Evolutionary conservation across 768 basidiomycete genomes (phyloP).

Genomic region (Chalciporus piperatus): DNA sequence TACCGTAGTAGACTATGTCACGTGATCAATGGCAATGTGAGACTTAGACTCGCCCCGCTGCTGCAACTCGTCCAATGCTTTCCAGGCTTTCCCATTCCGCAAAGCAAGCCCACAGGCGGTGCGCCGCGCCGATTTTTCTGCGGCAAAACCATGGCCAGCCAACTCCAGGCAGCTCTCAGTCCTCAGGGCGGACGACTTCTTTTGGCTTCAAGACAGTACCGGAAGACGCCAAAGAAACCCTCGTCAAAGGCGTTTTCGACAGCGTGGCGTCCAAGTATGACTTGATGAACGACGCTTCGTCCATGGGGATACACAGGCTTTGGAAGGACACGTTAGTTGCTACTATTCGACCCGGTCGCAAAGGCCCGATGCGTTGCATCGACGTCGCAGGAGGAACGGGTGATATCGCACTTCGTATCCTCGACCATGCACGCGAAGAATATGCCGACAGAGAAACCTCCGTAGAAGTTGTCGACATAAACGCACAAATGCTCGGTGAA

Average conservation of each 20-base stretch:
- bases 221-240: slow-evolving; percentile 79
- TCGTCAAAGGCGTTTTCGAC: slow-evolving; percentile 92
- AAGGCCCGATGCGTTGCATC: slow-evolving; percentile 74
- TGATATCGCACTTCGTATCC: slow-evolving; percentile 91
- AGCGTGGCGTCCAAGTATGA: slow-evolving; percentile 96
- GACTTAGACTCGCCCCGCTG: no score
- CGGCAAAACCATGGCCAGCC: slow-evolving; percentile 24
- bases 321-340: slow-evolving; percentile 95
- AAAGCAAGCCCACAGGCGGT: slow-evolving; percentile 11
- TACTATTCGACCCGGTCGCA: slow-evolving; percentile 69
- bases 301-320: slow-evolving; percentile 90
- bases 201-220: slow-evolving; percentile 93
- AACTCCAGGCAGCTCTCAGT: slow-evolving; percentile 5
- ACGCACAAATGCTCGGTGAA: slow-evolving; percentile 91
- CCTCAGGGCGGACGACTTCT: slow-evolving; percentile 58
- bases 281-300: slow-evolving; percentile 99
- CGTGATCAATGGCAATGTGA: no score
- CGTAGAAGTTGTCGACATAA: slow-evolving; percentile 92
- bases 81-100: slow-evolving; percentile 12
- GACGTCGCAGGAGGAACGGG: slow-evolving; percentile 98
- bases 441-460: slow-evolving; percentile 87
- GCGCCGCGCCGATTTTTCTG: slow-evolving; percentile 7
- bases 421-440: slow-evolving; percentile 87
- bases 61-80: background rate
- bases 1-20: no score